phyloP scores from a whole-genome alignment of 2,329 filamentous ascomycete genomes.

The Sphaerulina vaccinii region DNA sequence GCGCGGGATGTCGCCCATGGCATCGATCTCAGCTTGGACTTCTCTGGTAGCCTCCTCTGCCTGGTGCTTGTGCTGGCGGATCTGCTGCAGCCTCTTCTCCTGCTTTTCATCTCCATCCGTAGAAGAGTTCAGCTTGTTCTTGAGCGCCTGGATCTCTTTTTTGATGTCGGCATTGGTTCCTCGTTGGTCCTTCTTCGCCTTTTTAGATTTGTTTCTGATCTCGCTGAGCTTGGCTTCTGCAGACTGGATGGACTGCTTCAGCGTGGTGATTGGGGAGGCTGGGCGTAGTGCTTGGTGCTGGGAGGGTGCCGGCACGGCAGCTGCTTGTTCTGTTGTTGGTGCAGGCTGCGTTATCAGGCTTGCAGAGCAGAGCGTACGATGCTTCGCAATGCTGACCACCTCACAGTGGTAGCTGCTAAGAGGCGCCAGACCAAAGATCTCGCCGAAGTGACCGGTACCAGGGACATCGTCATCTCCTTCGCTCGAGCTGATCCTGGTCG shows the following conservation, averaged over 20 bases:
- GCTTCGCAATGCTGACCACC: constrained; percentile 67
- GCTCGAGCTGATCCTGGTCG: constrained; percentile 63
- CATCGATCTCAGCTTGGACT: constrained; percentile 61
- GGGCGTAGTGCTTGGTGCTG: constrained; percentile 66
- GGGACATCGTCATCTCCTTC: constrained; percentile 32
- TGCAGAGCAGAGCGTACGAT: constrained; percentile 66
- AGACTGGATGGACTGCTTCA: constrained; percentile 72
- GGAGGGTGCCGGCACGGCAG: constrained; percentile 52
- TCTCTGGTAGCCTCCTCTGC: constrained; percentile 61
- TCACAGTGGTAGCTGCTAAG: constrained; percentile 76
- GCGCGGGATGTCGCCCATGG: constrained; percentile 62
- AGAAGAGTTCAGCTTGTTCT: constrained; percentile 62
- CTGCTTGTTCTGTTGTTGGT: constrained; percentile 58
- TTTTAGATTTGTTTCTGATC: constrained; percentile 67
- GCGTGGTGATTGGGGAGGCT: constrained; percentile 72
- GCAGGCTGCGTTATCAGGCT: constrained; percentile 67
- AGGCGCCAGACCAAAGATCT: constrained; percentile 66
- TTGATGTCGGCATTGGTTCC: constrained; percentile 64
- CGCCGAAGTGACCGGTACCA: constrained; percentile 64
- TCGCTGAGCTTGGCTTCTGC: constrained; percentile 70
- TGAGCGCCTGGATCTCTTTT: constrained; percentile 71
- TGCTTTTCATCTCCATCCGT: constrained; percentile 75
- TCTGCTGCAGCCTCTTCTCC: constrained; percentile 71
- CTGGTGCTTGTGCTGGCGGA: constrained; percentile 70
- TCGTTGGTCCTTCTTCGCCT: constrained; percentile 72